These are phyloP conservation scores for Blechomonas ayalai DNA, from an alignment of 208 protist species.

Conservation along the genomic window DNA sequence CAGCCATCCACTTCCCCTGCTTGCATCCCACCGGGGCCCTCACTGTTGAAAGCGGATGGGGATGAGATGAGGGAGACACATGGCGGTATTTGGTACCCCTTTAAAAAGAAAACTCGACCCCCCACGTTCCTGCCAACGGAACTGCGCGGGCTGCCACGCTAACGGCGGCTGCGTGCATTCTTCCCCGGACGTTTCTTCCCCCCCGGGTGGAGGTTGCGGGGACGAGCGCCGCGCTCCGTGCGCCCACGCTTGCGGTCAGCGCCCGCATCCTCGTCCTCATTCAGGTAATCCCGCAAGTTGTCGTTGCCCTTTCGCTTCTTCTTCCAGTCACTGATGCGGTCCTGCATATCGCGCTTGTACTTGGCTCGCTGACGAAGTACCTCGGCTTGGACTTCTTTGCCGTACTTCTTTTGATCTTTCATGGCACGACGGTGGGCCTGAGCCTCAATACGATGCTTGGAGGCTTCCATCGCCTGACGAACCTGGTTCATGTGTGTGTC, in stretches of 20 bases:
- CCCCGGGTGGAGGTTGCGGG: slow-evolving; percentile 48
- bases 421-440: slow-evolving; percentile 81
- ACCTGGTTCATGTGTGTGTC: slow-evolving; percentile 94
- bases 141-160: slow-evolving; percentile 1
- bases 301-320: slow-evolving; percentile 72
- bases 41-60: too few relatives aligned
- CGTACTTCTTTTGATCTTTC: slow-evolving; percentile 94
- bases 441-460: slow-evolving; percentile 71
- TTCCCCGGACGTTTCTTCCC: slow-evolving; percentile 85
- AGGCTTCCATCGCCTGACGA: slow-evolving; percentile 75
- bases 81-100: too few relatives aligned
- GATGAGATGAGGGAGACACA: too few relatives aligned
- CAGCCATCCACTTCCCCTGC: too few relatives aligned
- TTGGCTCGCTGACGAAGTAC: slow-evolving; percentile 89
- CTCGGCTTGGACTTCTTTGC: slow-evolving; percentile 93
- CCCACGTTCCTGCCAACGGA: too few relatives aligned
- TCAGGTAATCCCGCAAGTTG: slow-evolving; percentile 53
- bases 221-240: slow-evolving; percentile 16
- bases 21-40: too few relatives aligned
- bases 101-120: too few relatives aligned
- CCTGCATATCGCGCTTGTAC: slow-evolving; percentile 90
- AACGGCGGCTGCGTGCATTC: slow-evolving; percentile 64
- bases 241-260: slow-evolving; percentile 6
- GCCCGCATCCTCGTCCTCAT: slow-evolving; percentile 40
- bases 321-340: slow-evolving; percentile 77